A percentile compares a stretch with the other conserved stretches of the same genome.
phyloP scores from a whole-genome alignment of 306 rosid genomes.

The Sicyos baderoa region DNA sequence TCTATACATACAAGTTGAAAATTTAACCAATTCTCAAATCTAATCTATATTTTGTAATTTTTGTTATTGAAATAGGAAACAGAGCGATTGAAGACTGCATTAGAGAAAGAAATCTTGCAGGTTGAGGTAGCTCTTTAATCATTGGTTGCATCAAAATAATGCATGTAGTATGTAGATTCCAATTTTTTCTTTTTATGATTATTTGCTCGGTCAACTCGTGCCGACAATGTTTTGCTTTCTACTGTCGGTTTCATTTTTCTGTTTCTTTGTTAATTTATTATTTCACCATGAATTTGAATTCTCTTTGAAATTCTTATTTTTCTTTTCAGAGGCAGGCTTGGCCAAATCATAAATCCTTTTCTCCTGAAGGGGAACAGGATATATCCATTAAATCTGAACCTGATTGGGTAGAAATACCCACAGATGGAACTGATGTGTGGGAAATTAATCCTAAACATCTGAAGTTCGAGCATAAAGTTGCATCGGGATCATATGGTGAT shows the following conservation, averaged over 20 bases:
- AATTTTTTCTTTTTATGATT: not conserved
- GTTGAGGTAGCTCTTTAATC: conserved; percentile 52
- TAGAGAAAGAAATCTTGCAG: conserved; percentile 55
- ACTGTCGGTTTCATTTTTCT: not conserved
- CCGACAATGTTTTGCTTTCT: conserved; percentile 6
- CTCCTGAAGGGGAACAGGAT: conserved; percentile 45
- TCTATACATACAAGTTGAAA: not conserved
- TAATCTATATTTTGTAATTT: conserved; percentile 22
- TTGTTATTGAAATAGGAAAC: conserved; percentile 62
- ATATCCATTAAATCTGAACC: conserved; percentile 44
- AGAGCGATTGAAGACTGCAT: conserved; percentile 52
- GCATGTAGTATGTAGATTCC: not conserved
- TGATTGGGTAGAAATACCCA: conserved; percentile 60
- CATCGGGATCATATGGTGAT: conserved; percentile 89
- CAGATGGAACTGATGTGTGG: conserved; percentile 93
- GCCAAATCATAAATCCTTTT: conserved; percentile 35
- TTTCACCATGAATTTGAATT: conserved; percentile 21
- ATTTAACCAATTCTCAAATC: not conserved
- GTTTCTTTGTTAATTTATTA: not conserved
- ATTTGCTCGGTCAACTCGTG: not conserved
- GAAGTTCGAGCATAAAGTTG: conserved; percentile 67
- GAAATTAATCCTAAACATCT: conserved; percentile 77
- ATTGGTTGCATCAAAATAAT: not conserved
- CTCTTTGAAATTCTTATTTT: conserved; percentile 21
- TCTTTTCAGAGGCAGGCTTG: conserved; percentile 49